A percentile compares a stretch with the other conserved stretches of the same genome.
These are phyloP conservation scores for Hypomyces perniciosus DNA, from an alignment of 2,329 filamentous ascomycete genomes.

Conservation along the genomic window DNA sequence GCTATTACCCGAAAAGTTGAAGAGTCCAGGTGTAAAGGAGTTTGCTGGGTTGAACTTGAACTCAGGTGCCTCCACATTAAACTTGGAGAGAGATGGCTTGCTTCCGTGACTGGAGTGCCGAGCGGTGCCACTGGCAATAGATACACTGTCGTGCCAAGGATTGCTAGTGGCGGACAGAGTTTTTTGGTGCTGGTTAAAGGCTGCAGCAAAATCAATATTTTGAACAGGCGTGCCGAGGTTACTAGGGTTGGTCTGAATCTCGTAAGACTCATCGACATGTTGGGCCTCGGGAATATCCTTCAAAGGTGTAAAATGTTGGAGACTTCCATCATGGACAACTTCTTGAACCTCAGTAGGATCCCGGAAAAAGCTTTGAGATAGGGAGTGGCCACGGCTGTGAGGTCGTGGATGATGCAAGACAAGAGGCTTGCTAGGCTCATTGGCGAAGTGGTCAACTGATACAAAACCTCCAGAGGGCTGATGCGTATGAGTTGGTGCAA, in stretches of 20 bases:
- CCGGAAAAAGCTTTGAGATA: slow-evolving; percentile 60
- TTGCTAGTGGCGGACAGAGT: slow-evolving; percentile 54
- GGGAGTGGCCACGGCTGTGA: slow-evolving; percentile 66
- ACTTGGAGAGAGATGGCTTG: slow-evolving; percentile 66
- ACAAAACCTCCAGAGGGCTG: slow-evolving; percentile 45
- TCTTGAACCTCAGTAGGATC: slow-evolving; percentile 45
- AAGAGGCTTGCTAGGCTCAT: slow-evolving; percentile 46
- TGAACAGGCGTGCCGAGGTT: slow-evolving; percentile 59
- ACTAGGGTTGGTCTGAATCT: slow-evolving; percentile 70
- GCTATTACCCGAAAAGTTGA: slow-evolving; percentile 40
- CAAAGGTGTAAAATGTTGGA: slow-evolving; percentile 34
- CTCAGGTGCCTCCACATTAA: slow-evolving; percentile 85
- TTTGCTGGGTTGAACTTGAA: slow-evolving; percentile 68
- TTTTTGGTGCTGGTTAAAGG: slow-evolving; percentile 45
- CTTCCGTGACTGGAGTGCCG: slow-evolving; percentile 52
- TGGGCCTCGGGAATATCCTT: slow-evolving; percentile 35
- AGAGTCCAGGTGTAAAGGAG: slow-evolving; percentile 45
- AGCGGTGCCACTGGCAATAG: slow-evolving; percentile 29
- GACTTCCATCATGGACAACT: slow-evolving; percentile 32
- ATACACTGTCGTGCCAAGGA: slow-evolving; percentile 53
- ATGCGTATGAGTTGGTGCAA: slow-evolving; percentile 31
- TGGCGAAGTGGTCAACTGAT: slow-evolving; percentile 46
- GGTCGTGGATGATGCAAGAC: slow-evolving; percentile 66
- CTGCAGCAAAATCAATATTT: slow-evolving; percentile 39
- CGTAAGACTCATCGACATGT: slow-evolving; percentile 50